A percentile compares a stretch with the other conserved stretches of the same genome.
Conservation (phyloP, 805 yeast genomes). For the Ogataea wickerhamii region DNA sequence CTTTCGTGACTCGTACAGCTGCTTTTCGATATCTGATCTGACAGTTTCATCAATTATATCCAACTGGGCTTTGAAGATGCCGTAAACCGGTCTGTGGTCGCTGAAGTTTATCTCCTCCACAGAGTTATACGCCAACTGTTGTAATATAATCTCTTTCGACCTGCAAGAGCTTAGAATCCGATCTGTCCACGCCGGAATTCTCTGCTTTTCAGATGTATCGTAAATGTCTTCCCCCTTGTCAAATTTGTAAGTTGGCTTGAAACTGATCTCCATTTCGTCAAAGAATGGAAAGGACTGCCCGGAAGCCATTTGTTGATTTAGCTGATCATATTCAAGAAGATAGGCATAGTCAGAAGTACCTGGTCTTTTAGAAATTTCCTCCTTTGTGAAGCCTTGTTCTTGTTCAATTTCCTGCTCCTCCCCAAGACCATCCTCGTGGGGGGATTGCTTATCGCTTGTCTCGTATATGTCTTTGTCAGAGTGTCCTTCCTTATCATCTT, state of each 20-base stretch:
- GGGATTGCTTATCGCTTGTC: background rate
- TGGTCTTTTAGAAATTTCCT: constrained; percentile 18
- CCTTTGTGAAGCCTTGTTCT: no score
- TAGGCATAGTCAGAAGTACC: constrained; percentile 15
- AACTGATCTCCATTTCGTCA: constrained; percentile 73
- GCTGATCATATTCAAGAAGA: constrained; percentile 74
- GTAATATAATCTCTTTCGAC: constrained; percentile 51
- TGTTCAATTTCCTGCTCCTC: background rate
- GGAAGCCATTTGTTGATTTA: constrained; percentile 66
- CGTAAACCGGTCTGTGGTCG: constrained; percentile 90
- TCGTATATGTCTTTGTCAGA: background rate
- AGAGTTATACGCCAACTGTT: constrained; percentile 58
- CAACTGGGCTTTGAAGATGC: constrained; percentile 59
- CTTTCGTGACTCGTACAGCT: constrained; percentile 51
- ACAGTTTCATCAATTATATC: constrained; percentile 59
- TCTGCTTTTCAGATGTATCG: constrained; percentile 86
- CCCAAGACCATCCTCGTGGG: background rate
- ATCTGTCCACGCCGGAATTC: constrained; percentile 98
- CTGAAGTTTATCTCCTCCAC: constrained; percentile 60
- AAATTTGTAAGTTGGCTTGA: constrained; percentile 92
- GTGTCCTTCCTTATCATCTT: background rate
- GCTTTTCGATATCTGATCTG: constrained; percentile 48
- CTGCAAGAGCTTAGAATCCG: constrained; percentile 62
- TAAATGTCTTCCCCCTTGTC: constrained; percentile 79
- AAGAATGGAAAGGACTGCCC: constrained; percentile 80